Base-by-base conservation (phyloP, 129 eudicot genomes). In the Ambrosia trifida region DNA sequence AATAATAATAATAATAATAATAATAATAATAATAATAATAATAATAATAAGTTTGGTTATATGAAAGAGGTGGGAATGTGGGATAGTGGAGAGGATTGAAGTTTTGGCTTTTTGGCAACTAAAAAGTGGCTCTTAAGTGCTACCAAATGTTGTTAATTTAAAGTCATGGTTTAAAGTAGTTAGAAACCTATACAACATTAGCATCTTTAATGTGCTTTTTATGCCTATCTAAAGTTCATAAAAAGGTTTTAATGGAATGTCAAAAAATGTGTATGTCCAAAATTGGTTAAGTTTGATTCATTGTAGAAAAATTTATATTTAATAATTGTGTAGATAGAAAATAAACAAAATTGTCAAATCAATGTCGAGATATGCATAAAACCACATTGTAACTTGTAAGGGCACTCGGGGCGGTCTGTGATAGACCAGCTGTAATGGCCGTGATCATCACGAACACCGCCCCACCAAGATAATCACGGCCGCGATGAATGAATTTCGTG, bases 11-110 rank as follows among this genome's bases (percentile, higher is more conserved):
- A 24, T 24, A 24, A 24, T 24, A 24, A 24, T 24, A 24, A 24
- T 24, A 24, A 24, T 24, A 24, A 24, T 24, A 24, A 24, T 24
- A 24, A 24, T 24, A 24, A 24, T 24, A 24, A 24, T 24, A 24
- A 18, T 66, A 41, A 9, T 58, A 72, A 72, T 72, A 9, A 72
- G 30, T 54, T 70, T 44, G 28, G 33, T 72, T 64, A 52, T 6
- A 36, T 32, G 38, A 57, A 76, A 33, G 14, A 31, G 52, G 38
- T 24, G 38, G 35, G 35, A 28, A 20, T 56, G 33, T 33, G 30
- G 52, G 31, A 44, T 68, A 68, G 74, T 76, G 79, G 73, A 54
- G 72, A 71, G 65, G 79, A 53, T 74, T 28, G 13, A 75, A 73
- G 70, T 74, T 63, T 74, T 74, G 78, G 78, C 71, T 64, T 74